phyloP scores from a whole-genome alignment of 2,329 filamentous ascomycete species.

The Mariannaea elegans region DNA sequence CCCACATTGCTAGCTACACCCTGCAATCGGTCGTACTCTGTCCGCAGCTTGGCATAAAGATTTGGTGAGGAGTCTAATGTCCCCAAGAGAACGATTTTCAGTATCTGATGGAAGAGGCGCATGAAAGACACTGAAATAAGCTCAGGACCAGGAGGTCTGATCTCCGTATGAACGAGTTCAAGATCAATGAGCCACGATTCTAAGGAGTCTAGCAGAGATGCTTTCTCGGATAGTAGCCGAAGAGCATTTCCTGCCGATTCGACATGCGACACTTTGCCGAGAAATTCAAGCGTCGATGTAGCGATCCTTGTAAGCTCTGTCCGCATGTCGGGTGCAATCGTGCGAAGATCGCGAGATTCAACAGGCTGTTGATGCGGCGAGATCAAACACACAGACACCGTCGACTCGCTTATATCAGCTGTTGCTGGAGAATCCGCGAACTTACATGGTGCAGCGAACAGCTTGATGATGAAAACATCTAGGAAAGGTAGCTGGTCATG shows the following conservation, averaged over 20 bases:
- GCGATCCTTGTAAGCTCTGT: slow-evolving; percentile 46
- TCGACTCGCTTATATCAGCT: slow-evolving; percentile 21
- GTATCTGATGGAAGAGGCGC: slow-evolving; percentile 45
- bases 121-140: slow-evolving; percentile 46
- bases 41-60: slow-evolving; percentile 38
- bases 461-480: slow-evolving; percentile 53
- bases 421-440: slow-evolving; percentile 45
- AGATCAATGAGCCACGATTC: slow-evolving; percentile 46
- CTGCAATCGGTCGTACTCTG: slow-evolving; percentile 45
- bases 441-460: slow-evolving; percentile 53
- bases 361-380: slow-evolving; percentile 34
- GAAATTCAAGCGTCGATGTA: slow-evolving; percentile 43
- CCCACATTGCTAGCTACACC: slow-evolving; percentile 39
- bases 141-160: slow-evolving; percentile 30
- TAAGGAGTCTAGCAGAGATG: slow-evolving; percentile 42
- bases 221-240: slow-evolving; percentile 43
- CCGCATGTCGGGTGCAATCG: slow-evolving; percentile 49
- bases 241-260: slow-evolving; percentile 34
- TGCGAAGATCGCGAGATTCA: slow-evolving; percentile 38
- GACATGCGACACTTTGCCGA: slow-evolving; percentile 41
- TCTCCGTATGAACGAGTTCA: slow-evolving; percentile 33
- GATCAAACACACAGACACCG: slow-evolving; percentile 28
- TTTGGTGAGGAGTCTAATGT: slow-evolving; percentile 42
- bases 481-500: slow-evolving; percentile 48
- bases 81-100: slow-evolving; percentile 48